phyloP scores from a whole-genome alignment of 805 yeast genomes.

The Sugiyamaella chiloensis region DNA sequence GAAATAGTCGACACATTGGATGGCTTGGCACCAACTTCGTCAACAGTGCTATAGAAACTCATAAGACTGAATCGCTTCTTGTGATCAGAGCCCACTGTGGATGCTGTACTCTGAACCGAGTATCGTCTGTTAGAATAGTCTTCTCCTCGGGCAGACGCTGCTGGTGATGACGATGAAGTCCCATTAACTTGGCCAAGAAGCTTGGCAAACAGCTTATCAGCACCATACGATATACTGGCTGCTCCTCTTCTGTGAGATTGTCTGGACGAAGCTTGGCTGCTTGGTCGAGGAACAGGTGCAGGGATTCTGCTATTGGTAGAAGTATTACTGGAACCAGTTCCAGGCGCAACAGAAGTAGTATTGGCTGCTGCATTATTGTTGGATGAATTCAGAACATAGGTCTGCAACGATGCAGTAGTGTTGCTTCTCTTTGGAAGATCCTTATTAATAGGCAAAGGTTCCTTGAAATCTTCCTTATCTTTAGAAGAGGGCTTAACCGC shows the following conservation, averaged over 20 bases:
- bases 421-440: constrained; percentile 2
- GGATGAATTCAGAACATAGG: neutral
- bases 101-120: constrained; percentile 19
- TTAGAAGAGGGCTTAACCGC: neutral
- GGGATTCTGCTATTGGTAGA: neutral
- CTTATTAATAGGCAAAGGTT: neutral
- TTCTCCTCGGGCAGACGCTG: neutral
- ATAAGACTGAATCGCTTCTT: constrained; percentile 25
- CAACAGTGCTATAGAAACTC: constrained; percentile 17
- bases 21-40: constrained; percentile 10
- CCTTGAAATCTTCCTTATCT: neutral
- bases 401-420: neutral
- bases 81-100: constrained; percentile 2
- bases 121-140: constrained; percentile 14
- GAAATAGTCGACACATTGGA: constrained; percentile 7
- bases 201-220: constrained; percentile 26
- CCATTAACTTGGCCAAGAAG: constrained; percentile 21
- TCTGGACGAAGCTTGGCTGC: constrained; percentile 35
- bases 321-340: neutral
- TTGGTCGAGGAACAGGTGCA: constrained; percentile 24
- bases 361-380: constrained; percentile 6
- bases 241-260: constrained; percentile 24
- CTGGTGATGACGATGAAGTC: too few species aligned
- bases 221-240: constrained; percentile 28
- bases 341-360: constrained; percentile 1